phyloP scores from a whole-genome alignment of 2,329 filamentous ascomycete genomes.

The Tolypocladium guangdongense region DNA sequence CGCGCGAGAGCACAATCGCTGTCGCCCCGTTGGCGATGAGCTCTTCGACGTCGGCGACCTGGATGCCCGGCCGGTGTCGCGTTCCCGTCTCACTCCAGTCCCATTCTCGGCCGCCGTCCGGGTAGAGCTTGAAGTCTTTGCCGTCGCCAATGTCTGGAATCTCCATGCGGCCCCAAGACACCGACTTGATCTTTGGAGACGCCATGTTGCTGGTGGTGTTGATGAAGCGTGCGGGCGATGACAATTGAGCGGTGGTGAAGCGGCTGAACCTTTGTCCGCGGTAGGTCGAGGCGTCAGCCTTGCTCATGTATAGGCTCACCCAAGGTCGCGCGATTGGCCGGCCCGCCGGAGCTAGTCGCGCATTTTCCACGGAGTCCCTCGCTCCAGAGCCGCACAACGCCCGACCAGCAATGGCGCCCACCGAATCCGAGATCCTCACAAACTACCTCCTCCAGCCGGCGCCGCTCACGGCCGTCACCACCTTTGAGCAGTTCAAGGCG shows the following conservation, averaged over 20 bases:
- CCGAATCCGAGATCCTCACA: conserved; percentile 62
- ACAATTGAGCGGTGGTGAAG: too few relatives aligned
- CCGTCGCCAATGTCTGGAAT: background rate
- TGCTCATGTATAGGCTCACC: too few relatives aligned
- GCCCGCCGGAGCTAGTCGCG: too few relatives aligned
- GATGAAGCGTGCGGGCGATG: too few relatives aligned
- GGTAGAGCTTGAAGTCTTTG: conserved; percentile 7
- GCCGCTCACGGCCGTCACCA: conserved; percentile 60
- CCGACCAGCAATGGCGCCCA: conserved; percentile 49
- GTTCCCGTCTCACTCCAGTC: conserved; percentile 6
- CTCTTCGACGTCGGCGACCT: conserved; percentile 4
- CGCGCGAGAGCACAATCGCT: conserved; percentile 3
- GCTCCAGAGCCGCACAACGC: background rate
- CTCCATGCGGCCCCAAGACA: conserved; percentile 4
- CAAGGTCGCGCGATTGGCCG: too few relatives aligned
- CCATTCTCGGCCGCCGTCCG: conserved; percentile 4
- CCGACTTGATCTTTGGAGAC: conserved; percentile 1
- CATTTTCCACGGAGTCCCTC: background rate
- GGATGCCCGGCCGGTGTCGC: background rate
- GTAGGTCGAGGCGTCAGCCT: too few relatives aligned
- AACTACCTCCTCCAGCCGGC: conserved; percentile 72
- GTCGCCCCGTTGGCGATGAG: conserved; percentile 4
- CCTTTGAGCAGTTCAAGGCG: conserved; percentile 62
- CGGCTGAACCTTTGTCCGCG: too few relatives aligned
- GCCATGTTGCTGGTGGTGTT: too few relatives aligned